Conservation (phyloP, 73 alveolate species). For the Paraurostyla sp. region DNA sequence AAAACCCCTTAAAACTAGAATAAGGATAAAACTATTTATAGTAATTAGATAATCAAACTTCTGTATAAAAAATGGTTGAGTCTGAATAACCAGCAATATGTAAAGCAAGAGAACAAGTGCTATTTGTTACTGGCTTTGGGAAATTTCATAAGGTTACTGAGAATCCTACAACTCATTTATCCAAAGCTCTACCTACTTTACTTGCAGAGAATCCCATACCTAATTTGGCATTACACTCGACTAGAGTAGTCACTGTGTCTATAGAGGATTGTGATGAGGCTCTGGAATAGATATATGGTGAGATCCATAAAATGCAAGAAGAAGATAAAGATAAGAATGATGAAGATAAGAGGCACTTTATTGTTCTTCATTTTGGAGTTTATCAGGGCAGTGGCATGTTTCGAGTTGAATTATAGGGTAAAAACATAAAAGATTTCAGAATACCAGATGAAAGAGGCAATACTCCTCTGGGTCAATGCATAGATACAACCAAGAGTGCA, state of each 20-base stretch:
- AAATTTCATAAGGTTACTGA: constrained; percentile 27
- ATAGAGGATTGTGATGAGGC: constrained; percentile 55
- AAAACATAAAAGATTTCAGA: constrained; percentile 26
- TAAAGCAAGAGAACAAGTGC: background rate
- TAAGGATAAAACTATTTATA: no score
- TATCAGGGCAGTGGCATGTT: constrained; percentile 35
- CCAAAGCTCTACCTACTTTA: background rate
- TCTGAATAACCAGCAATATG: no score
- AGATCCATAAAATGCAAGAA: background rate
- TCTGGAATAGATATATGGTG: background rate
- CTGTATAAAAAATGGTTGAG: no score
- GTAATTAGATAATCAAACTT: no score
- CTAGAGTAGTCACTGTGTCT: constrained; percentile 34
- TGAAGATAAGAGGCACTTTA: background rate
- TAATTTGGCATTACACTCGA: background rate
- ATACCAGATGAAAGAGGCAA: constrained; percentile 60
- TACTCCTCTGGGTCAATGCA: constrained; percentile 33
- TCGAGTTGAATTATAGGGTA: constrained; percentile 8
- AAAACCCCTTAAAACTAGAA: no score
- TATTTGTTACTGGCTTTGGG: constrained; percentile 55
- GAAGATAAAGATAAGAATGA: background rate
- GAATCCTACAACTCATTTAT: constrained; percentile 46
- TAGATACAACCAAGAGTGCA: background rate
- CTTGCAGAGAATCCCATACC: constrained; percentile 21
- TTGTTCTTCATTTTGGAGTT: constrained; percentile 51